Evolutionary conservation across 2,329 filamentous ascomycete species (phyloP).

Genomic region (Aspergillus tanneri): DNA sequence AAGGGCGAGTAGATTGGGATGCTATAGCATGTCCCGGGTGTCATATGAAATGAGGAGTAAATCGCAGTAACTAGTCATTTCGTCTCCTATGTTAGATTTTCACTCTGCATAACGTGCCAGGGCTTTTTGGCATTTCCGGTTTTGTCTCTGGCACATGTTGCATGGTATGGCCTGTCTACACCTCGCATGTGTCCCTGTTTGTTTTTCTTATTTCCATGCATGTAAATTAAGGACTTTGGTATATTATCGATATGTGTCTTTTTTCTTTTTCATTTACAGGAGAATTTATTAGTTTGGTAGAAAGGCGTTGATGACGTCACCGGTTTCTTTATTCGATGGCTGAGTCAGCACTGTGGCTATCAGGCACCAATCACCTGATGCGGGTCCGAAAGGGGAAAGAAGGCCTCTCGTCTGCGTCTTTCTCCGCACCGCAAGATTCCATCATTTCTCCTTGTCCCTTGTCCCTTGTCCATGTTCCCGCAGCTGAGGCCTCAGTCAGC

Average conservation of each 20-base stretch:
- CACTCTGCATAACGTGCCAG: conserved; percentile 19
- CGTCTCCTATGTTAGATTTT: conserved; percentile 31
- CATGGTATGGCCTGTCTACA: conserved; percentile 26
- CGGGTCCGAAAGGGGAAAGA: conserved; percentile 14
- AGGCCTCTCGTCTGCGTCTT: conserved; percentile 9
- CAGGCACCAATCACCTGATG: conserved; percentile 20
- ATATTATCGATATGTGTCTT: conserved; percentile 15
- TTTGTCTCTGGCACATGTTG: conserved; percentile 13
- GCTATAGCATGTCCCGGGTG: conserved; percentile 19
- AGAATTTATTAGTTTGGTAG: neutral
- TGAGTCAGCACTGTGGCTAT: conserved; percentile 11
- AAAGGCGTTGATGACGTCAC: conserved; percentile 17
- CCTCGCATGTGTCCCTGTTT: conserved; percentile 23
- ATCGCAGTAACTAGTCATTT: conserved; percentile 27
- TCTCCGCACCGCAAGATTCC: conserved; percentile 10
- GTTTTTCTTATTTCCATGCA: conserved; percentile 13
- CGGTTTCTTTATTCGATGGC: neutral
- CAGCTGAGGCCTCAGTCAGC: conserved; percentile 1
- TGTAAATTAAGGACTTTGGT: conserved; percentile 27
- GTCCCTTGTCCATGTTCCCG: conserved; percentile 11
- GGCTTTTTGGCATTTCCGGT: conserved; percentile 20
- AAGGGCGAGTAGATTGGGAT: conserved; percentile 58
- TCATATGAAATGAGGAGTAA: conserved; percentile 27
- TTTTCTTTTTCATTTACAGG: conserved; percentile 2
- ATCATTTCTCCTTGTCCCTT: neutral